Base-by-base conservation (phyloP, 441 rosid genomes). In the Omphalea diandra region DNA sequence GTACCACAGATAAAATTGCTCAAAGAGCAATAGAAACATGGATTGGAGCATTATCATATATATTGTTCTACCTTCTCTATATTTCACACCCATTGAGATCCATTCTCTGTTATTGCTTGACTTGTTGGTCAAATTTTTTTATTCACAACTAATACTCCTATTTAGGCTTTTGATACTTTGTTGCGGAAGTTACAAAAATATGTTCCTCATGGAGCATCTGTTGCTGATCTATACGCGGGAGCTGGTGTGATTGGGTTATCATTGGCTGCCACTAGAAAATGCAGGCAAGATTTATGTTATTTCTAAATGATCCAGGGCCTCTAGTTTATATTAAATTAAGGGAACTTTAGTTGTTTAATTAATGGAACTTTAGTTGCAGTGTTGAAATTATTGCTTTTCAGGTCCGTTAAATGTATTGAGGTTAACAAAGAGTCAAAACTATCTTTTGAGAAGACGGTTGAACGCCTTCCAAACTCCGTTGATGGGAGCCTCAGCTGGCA, bases 241-340 rank as follows among this genome's bases (percentile, higher is more conserved):
- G 97, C 96, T 67, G 97, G 98, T 63, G 94, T 86, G 63, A 94
- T 94, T 73, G 97, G 98, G 73, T 69, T 91, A 70, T 94, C 98
- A 32, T 78, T 94, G 81, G 97, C 96, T 73, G 89, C 91, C 49
- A 78, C 86, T 29, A 86, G 86, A 78, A 91, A 88, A 77, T 94
- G 97, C 97, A 87, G 98, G 97, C 83, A 84, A 86, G 86, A 75
- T 26, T 38, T 24, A 32, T 9, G 32, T 61, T 53, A 3, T 29
- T 71, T 67, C 57, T 65, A 7, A 41, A 18, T 12, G 17, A 52
- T 69, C 50, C 36, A 29, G 27, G 10, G 20, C 20, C 29, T n/a
- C n/a, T n/a, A n/a, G n/a, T n/a, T n/a, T n/a, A n/a, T n/a, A n/a
- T n/a, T n/a, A n/a, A n/a, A n/a, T n/a, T n/a, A n/a, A n/a, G n/a